These are phyloP conservation scores for Amniculicola lignicola DNA, from an alignment of 495 filamentous ascomycete species.

Conservation along the genomic window DNA sequence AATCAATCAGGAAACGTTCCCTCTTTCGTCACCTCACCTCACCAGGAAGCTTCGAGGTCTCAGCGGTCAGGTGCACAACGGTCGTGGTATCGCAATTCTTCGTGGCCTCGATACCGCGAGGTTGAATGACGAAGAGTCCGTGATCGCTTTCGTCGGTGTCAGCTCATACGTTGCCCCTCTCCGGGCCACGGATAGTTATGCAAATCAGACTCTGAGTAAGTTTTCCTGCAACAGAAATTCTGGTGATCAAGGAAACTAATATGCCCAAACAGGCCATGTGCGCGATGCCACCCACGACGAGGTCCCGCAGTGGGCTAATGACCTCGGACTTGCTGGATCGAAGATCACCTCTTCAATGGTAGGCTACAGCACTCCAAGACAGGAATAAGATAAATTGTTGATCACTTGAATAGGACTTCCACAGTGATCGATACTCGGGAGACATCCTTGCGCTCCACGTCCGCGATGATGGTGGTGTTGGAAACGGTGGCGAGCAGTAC, in stretches of 20 bases:
- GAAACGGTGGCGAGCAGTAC: slow-evolving; percentile 33
- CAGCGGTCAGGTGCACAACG: slow-evolving; percentile 25
- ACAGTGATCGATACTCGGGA: slow-evolving; percentile 33
- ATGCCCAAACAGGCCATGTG: slow-evolving; percentile 31
- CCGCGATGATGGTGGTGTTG: slow-evolving; percentile 24
- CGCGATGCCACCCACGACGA: slow-evolving; percentile 31
- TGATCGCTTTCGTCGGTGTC: slow-evolving; percentile 32
- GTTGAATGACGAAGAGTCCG: slow-evolving; percentile 31
- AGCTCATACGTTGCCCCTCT: slow-evolving; percentile 19
- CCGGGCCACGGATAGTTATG: slow-evolving; percentile 32
- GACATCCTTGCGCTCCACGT: slow-evolving; percentile 34
- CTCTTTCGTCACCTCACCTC: slow-evolving; percentile 3
- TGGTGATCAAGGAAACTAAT: too few relatives aligned
- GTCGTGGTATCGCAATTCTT: slow-evolving; percentile 24
- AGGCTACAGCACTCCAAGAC: not conserved
- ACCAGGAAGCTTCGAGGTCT: slow-evolving; percentile 13
- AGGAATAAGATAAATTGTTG: not conserved
- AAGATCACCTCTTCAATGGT: slow-evolving; percentile 34
- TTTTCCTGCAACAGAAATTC: not conserved
- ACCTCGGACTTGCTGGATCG: slow-evolving; percentile 31
- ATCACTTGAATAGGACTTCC: slow-evolving; percentile 25
- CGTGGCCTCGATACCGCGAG: slow-evolving; percentile 27
- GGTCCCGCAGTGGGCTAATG: slow-evolving; percentile 23
- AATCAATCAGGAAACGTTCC: slow-evolving; percentile 20
- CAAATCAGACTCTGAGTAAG: slow-evolving; percentile 35